Evolutionary conservation across 2,329 filamentous ascomycete species (phyloP).

Genomic region (Monilinia aucupariae): DNA sequence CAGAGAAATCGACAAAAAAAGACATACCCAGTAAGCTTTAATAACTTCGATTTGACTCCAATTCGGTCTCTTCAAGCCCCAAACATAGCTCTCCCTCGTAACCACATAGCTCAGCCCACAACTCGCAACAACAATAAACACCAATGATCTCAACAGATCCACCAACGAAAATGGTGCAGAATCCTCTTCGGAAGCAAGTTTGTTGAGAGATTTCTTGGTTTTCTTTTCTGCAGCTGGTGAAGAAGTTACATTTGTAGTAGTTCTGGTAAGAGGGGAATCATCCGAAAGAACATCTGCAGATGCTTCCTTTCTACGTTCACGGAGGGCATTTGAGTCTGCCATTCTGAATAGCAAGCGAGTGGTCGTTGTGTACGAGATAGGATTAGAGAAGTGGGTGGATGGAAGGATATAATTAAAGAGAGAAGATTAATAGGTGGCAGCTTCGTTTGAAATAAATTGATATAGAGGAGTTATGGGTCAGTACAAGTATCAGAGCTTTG

Average conservation of each 20-base stretch:
- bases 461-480: constrained; percentile 4
- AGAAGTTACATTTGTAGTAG: neutral
- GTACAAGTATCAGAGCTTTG: neutral
- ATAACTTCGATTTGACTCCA: constrained; percentile 27
- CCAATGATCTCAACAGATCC: constrained; percentile 30
- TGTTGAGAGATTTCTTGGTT: constrained; percentile 1
- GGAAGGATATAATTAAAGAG: neutral
- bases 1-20: neutral
- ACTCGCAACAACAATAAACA: constrained; percentile 28
- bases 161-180: constrained; percentile 24
- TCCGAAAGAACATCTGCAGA: neutral
- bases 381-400: neutral
- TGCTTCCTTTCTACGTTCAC: constrained; percentile 10
- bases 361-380: neutral
- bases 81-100: constrained; percentile 31
- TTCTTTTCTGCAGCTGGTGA: neutral
- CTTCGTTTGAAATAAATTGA: constrained; percentile 2
- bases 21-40: constrained; percentile 28
- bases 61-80: constrained; percentile 29
- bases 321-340: neutral
- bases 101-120: constrained; percentile 32
- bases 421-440: constrained; percentile 1
- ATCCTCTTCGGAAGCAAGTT: constrained; percentile 30
- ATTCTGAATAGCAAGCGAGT: neutral
- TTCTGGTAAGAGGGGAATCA: neutral